Base-by-base conservation (phyloP, 495 filamentous ascomycete species). In the Chlorociboria aeruginascens region DNA sequence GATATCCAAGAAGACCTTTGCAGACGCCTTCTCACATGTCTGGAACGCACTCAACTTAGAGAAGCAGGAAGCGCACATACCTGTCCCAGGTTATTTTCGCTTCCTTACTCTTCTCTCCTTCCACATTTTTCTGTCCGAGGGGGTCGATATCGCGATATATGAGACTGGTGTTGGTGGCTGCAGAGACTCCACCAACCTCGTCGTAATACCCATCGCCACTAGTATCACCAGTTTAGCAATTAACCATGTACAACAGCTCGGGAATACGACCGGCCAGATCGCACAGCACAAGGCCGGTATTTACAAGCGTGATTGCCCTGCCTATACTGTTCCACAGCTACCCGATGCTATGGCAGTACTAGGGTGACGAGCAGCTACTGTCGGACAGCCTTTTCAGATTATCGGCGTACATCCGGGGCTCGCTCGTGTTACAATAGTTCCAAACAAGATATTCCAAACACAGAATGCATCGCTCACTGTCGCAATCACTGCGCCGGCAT, bases 211-310 rank as follows among this genome's bases (percentile, higher is more conserved):
- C 7, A 77, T 77, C 11, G 84, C 78, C 2, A 75, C 75, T 3
- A 89, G 81, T 0, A 85, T 98, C 38, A 86, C 81, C 10, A 88
- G 81, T 40, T 69, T 98, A 20, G 92, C 88, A 7, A 94, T 98
- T 52, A 93, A 98, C 55, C 92, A 98, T 56, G 77, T 80, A 11
- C 71, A 69, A 12, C 69, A 88, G 60, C 74, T 98, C 31, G 92
- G 92, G 11, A 63, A 75, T 32, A 93, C 92, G 0, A 79, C 95
- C 36, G 85, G 89, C 41, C 74, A 89, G 53, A 98, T 98, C 50
- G 90, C 93, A 3, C 97, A 93, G 92, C 90, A 98, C 59, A 97
- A 98, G 63, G 85, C 77, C 10, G 92, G 92, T 10, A 90, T 97
- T 43, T 82, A 95, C 68, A 98, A 97, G 61, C 20, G 61, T 1